phyloP scores from a whole-genome alignment of 495 filamentous ascomycete genomes.

The Penicillium mononematosum region DNA sequence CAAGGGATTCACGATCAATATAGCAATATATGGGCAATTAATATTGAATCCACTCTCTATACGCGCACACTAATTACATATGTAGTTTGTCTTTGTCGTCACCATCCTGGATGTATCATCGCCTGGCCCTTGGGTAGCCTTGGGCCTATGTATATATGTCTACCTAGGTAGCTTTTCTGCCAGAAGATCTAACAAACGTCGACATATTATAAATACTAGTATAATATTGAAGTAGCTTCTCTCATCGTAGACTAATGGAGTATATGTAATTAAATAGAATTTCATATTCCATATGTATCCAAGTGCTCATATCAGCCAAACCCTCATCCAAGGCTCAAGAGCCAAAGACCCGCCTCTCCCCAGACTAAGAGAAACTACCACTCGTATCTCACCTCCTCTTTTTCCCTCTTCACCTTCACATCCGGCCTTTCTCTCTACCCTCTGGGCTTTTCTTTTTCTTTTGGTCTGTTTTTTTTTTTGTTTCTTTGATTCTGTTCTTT shows the following conservation, averaged over 20 bases:
- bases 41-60: slow-evolving; percentile 6
- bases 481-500: slow-evolving; percentile 21
- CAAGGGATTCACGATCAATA: slow-evolving; percentile 10
- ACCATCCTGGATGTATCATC: slow-evolving; percentile 3
- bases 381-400: slow-evolving; percentile 20
- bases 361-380: slow-evolving; percentile 26
- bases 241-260: no score
- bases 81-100: neutral
- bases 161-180: neutral
- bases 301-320: slow-evolving; percentile 3
- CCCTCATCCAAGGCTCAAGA: slow-evolving; percentile 11
- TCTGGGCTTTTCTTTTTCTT: slow-evolving; percentile 12
- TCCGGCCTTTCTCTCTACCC: slow-evolving; percentile 12
- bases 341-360: slow-evolving; percentile 23
- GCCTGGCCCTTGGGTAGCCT: neutral
- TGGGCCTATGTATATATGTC: neutral
- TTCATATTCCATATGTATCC: neutral
- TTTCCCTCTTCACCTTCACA: slow-evolving; percentile 11
- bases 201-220: neutral
- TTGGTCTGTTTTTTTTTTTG: slow-evolving; percentile 10
- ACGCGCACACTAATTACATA: neutral
- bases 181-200: no score
- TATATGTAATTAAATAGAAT: slow-evolving; percentile 1
- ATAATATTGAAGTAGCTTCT: neutral
- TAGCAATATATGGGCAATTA: slow-evolving; percentile 5